phyloP scores from a whole-genome alignment of 164 flowering plant genomes.

The Sextonia rubra region DNA sequence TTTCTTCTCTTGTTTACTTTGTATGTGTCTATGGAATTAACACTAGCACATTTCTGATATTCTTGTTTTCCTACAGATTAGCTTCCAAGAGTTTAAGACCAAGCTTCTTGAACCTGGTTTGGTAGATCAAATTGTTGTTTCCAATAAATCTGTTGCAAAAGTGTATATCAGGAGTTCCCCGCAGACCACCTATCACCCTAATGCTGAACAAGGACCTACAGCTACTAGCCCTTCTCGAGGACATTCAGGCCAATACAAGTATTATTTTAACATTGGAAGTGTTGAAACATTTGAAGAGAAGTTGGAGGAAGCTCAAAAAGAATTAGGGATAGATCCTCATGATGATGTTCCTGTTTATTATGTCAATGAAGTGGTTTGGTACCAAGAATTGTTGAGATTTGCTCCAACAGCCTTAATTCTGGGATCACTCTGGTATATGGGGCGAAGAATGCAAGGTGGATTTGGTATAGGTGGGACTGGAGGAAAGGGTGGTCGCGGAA shows the following conservation, averaged over 20 bases:
- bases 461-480: slow-evolving; percentile 74
- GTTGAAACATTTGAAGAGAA: slow-evolving; percentile 94
- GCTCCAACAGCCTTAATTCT: slow-evolving; percentile 68
- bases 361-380: slow-evolving; percentile 70
- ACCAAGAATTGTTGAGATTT: slow-evolving; percentile 73
- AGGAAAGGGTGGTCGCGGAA: slow-evolving; percentile 76
- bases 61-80: slow-evolving; percentile 50
- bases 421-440: slow-evolving; percentile 65
- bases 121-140: slow-evolving; percentile 80
- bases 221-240: slow-evolving; percentile 34
- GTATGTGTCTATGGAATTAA: too few relatives aligned
- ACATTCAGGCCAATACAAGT: slow-evolving; percentile 55
- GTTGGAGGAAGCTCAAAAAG: slow-evolving; percentile 90
- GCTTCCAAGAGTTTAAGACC: slow-evolving; percentile 86
- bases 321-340: slow-evolving; percentile 75
- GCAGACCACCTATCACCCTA: slow-evolving; percentile 26
- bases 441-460: slow-evolving; percentile 80
- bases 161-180: slow-evolving; percentile 61
- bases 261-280: slow-evolving; percentile 84
- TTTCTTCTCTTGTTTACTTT: too few relatives aligned
- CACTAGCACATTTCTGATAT: too few relatives aligned
- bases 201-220: slow-evolving; percentile 38
- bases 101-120: slow-evolving; percentile 86
- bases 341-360: slow-evolving; percentile 85
- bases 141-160: slow-evolving; percentile 87